These are phyloP conservation scores for Xylaria arbuscula DNA, from an alignment of 2,329 filamentous ascomycete species.

Conservation along the genomic window DNA sequence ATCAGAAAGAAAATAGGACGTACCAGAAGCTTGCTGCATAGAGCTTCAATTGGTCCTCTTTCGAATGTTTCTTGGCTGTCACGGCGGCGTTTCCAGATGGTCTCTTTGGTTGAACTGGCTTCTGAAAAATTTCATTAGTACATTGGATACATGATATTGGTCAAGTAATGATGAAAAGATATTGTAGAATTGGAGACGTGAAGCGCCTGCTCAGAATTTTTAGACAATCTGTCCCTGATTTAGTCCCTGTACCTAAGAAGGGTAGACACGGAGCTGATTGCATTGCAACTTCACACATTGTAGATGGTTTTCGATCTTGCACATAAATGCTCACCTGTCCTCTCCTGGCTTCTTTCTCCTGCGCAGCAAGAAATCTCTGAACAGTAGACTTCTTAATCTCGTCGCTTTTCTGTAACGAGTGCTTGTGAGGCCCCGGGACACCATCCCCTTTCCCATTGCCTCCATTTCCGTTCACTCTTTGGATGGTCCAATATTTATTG, in stretches of 20 bases:
- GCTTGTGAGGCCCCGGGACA: constrained; percentile 77
- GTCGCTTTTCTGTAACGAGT: constrained; percentile 78
- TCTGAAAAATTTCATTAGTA: constrained; percentile 58
- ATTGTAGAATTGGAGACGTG: no score
- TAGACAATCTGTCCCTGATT: neutral
- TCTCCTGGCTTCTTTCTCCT: constrained; percentile 74
- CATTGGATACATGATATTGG: neutral
- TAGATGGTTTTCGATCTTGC: neutral
- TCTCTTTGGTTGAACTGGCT: constrained; percentile 73
- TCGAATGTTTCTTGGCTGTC: constrained; percentile 77
- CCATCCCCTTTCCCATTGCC: constrained; percentile 78
- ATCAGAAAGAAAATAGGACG: constrained; percentile 36
- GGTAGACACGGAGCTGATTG: neutral
- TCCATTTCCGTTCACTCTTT: constrained; percentile 81
- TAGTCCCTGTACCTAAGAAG: neutral
- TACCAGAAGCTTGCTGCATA: constrained; percentile 89
- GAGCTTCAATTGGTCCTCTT: constrained; percentile 77
- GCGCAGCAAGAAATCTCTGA: constrained; percentile 71
- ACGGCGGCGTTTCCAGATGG: constrained; percentile 76
- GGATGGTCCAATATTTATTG: constrained; percentile 76
- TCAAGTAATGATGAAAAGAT: neutral
- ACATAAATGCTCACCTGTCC: constrained; percentile 57
- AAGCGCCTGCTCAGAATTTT: neutral
- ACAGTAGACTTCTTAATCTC: constrained; percentile 85
- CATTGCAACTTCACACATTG: neutral